A percentile compares a stretch with the other conserved stretches of the same genome.
Conservation (phyloP, 352 stramenopile genomes). For the Globisporangium mamillatum region DNA sequence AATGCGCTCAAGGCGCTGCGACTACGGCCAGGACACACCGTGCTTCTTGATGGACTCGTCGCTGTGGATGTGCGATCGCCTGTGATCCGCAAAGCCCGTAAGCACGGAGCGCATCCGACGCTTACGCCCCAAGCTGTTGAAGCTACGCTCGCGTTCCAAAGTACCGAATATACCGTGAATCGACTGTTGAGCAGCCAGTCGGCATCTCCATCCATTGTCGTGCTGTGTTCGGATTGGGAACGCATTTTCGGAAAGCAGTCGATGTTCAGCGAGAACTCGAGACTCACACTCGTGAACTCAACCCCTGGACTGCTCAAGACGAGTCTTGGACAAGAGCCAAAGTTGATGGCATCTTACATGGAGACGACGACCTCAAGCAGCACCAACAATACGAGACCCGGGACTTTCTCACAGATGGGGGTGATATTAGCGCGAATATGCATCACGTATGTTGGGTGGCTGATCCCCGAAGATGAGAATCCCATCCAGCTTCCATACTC, state of each 20-base stretch:
- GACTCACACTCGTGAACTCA: slow-evolving; percentile 44
- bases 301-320: slow-evolving; percentile 43
- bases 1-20: slow-evolving; percentile 44
- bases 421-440: slow-evolving; percentile 27
- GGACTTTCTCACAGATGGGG: slow-evolving; percentile 1
- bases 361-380: background rate
- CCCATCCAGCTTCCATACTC: slow-evolving; percentile 12
- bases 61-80: slow-evolving; percentile 41
- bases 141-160: slow-evolving; percentile 39
- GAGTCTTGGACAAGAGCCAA: slow-evolving; percentile 11
- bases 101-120: slow-evolving; percentile 14
- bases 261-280: slow-evolving; percentile 38
- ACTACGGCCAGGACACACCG: slow-evolving; percentile 42
- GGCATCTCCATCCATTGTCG: slow-evolving; percentile 23
- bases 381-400: background rate
- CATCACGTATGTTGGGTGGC: slow-evolving; percentile 39
- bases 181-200: background rate
- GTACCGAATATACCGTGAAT: slow-evolving; percentile 20
- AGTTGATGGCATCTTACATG: slow-evolving; percentile 4
- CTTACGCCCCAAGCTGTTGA: slow-evolving; percentile 7
- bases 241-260: slow-evolving; percentile 64
- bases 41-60: slow-evolving; percentile 54
- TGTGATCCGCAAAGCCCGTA: slow-evolving; percentile 22
- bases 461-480: slow-evolving; percentile 31
- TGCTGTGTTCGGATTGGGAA: slow-evolving; percentile 62